Evolutionary conservation across 148 eudicot genomes (phyloP).

Genomic region (Amaranthus cruentus): DNA sequence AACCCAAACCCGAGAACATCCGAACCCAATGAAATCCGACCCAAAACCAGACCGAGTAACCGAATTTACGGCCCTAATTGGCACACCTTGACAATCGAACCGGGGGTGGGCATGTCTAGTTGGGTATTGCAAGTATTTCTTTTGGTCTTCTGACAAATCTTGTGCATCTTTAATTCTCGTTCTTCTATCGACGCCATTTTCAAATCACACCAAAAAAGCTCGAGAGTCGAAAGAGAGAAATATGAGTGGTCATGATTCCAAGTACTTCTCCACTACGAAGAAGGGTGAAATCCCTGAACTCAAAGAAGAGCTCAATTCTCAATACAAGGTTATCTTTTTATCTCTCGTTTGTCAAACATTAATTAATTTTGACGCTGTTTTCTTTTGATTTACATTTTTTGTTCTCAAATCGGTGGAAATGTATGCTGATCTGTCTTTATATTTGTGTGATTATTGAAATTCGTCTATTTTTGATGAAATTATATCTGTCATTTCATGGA

Average conservation of each 20-base stretch:
- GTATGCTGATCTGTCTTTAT: slow-evolving; percentile 31
- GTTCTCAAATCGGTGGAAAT: slow-evolving; percentile 4
- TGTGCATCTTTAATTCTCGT: background rate
- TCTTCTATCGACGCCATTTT: slow-evolving; percentile 16
- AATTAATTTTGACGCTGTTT: background rate
- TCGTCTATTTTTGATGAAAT: background rate
- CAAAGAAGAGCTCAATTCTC: slow-evolving; percentile 99
- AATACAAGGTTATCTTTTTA: slow-evolving; percentile 65
- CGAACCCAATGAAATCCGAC: too few relatives aligned
- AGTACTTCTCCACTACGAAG: slow-evolving; percentile 97
- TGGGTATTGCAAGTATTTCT: too few relatives aligned
- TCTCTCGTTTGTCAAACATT: background rate
- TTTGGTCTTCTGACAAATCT: background rate
- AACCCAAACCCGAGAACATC: too few relatives aligned
- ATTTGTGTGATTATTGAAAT: slow-evolving; percentile 7
- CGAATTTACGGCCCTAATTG: too few relatives aligned
- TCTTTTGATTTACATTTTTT: background rate
- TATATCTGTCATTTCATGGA: slow-evolving; percentile 3
- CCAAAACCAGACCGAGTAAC: too few relatives aligned
- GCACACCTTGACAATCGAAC: too few relatives aligned
- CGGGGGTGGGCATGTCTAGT: too few relatives aligned
- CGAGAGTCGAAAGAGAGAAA: background rate
- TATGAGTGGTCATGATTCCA: slow-evolving; percentile 99
- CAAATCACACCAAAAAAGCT: slow-evolving; percentile 9
- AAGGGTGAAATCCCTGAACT: slow-evolving; percentile 99